A percentile compares a stretch with the other conserved stretches of the same genome.
phyloP scores from a whole-genome alignment of 140 eudicot species.

The Senecio squalidus region DNA sequence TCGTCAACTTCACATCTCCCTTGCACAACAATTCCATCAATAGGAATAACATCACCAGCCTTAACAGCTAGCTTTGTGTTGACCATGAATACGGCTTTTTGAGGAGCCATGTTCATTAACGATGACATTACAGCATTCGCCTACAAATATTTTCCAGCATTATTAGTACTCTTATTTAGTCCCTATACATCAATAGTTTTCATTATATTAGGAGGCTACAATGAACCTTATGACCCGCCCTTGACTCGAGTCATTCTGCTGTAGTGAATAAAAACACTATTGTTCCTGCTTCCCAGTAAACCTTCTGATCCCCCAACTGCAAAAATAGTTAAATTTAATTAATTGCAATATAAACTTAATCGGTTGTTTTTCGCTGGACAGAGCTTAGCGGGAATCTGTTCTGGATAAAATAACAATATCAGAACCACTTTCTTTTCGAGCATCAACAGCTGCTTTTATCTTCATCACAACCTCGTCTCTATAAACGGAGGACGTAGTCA shows the following conservation, averaged over 20 bases:
- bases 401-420: constrained; percentile 92
- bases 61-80: constrained; percentile 55
- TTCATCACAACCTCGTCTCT: constrained; percentile 87
- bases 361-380: constrained; percentile 78
- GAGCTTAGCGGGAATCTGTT: constrained; percentile 94
- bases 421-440: constrained; percentile 78
- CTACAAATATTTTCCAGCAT: constrained; percentile 17
- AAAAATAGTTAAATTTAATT: background rate
- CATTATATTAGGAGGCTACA: background rate
- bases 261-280: constrained; percentile 63
- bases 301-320: constrained; percentile 62
- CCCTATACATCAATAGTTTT: background rate
- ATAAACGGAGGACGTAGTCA: too few relatives aligned
- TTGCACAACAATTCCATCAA: constrained; percentile 61
- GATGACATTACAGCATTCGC: constrained; percentile 64
- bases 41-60: constrained; percentile 61
- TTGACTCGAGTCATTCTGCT: constrained; percentile 72
- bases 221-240: constrained; percentile 64
- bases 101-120: constrained; percentile 36
- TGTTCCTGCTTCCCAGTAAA: constrained; percentile 70
- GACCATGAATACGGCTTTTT: too few relatives aligned
- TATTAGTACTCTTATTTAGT: background rate
- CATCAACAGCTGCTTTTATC: constrained; percentile 95
- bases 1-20: constrained; percentile 80
- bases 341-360: too few relatives aligned